These are phyloP conservation scores for Gracilaria gracilis DNA, from an alignment of 23 red algal genomes.

Conservation along the genomic window DNA sequence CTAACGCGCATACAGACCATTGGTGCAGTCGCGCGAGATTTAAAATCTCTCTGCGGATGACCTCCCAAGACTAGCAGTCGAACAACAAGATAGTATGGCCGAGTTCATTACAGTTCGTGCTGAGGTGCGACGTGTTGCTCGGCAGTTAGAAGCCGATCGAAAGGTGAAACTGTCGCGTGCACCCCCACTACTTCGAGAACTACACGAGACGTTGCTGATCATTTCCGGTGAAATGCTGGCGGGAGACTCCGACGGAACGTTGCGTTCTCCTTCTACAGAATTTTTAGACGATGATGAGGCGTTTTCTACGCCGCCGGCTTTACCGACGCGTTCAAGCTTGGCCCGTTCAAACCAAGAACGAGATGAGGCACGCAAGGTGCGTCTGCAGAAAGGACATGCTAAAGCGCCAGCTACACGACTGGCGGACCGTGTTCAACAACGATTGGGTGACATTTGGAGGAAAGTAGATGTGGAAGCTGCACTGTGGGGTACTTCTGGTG, in stretches of 20 bases:
- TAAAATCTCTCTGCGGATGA: background rate
- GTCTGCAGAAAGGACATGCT: too few relatives aligned
- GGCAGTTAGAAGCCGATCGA: slow-evolving; percentile 11
- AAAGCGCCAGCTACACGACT: too few relatives aligned
- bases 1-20: background rate
- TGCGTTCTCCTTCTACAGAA: background rate
- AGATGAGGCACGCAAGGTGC: too few relatives aligned
- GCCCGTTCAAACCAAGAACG: too few relatives aligned
- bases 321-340: too few relatives aligned
- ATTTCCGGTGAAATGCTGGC: slow-evolving; percentile 8
- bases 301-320: too few relatives aligned
- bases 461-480: too few relatives aligned
- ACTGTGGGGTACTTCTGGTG: too few relatives aligned
- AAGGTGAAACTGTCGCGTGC: slow-evolving; percentile 25
- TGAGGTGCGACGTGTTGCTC: slow-evolving; percentile 9
- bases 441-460: too few relatives aligned
- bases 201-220: slow-evolving; percentile 12
- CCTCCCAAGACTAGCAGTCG: background rate
- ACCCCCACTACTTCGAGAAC: background rate
- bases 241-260: too few relatives aligned
- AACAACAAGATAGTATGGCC: background rate
- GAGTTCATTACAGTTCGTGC: background rate
- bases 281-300: background rate
- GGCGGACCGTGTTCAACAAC: too few relatives aligned
- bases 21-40: background rate